A percentile compares a stretch with the other conserved stretches of the same genome.
Evolutionary conservation across 177 flowering plant genomes (phyloP).

Genomic region (Vitis hybrid): DNA sequence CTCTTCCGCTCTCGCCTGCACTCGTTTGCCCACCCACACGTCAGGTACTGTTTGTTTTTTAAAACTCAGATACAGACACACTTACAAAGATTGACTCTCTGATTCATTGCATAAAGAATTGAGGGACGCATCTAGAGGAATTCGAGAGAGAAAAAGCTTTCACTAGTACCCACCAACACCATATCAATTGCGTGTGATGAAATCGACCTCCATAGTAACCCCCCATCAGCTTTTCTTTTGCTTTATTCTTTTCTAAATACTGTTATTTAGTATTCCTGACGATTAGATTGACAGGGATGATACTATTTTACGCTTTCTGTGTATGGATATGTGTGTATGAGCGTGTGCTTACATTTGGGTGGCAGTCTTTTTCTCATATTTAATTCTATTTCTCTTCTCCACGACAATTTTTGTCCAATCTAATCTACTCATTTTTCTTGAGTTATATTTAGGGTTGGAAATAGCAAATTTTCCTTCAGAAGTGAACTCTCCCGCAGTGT

Average conservation of each 20-base stretch:
- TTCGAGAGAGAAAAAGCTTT: slow-evolving; percentile 3
- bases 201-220: slow-evolving; percentile 16
- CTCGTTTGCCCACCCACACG: slow-evolving; percentile 20
- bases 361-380: neutral
- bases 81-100: slow-evolving; percentile 6
- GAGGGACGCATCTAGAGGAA: slow-evolving; percentile 3
- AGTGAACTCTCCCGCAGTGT: slow-evolving; percentile 58
- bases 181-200: slow-evolving; percentile 21
- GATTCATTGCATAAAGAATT: neutral
- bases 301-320: slow-evolving; percentile 8
- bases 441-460: slow-evolving; percentile 49
- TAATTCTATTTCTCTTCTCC: neutral
- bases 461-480: slow-evolving; percentile 68
- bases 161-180: neutral
- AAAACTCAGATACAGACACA: slow-evolving; percentile 6
- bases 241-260: slow-evolving; percentile 14
- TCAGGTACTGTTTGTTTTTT: slow-evolving; percentile 23
- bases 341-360: neutral
- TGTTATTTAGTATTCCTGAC: slow-evolving; percentile 36
- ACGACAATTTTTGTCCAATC: neutral
- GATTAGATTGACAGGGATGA: slow-evolving; percentile 27
- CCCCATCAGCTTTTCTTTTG: slow-evolving; percentile 22
- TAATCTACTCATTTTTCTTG: neutral
- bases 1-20: slow-evolving; percentile 31
- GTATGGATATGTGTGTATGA: slow-evolving; percentile 18